Evolutionary conservation across 805 yeast genomes (phyloP), one percentile per base, ranked within the genome.

Genomic region (Candida namnaoensis): DNA sequence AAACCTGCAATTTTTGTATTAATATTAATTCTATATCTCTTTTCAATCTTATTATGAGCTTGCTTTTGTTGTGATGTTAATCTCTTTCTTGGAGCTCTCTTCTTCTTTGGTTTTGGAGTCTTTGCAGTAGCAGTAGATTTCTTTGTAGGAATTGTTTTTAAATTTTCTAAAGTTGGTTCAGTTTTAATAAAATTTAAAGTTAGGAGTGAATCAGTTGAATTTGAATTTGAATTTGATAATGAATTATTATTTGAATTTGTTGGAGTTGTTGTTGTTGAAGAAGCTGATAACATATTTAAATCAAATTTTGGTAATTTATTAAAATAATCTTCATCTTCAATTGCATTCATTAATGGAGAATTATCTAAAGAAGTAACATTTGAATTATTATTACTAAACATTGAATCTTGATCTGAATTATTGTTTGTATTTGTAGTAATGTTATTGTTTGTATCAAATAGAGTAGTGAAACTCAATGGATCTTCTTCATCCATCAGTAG

Each of bases 11-110:
- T 82, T 56, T 80, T 81, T 11, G 83, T 76, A 55, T 81, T 81
- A 57, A 82, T 80, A 57, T 81, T 81, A 45, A 79, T 80, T 56
- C 88, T 65, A 58, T 82, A 81, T 44, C 80, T 72, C 55, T 81
- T 78, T 54, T 82, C 88, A 47, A 82, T 79, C 58, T 76, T 77
- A 62, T 81, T 81, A 55, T 82, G 90, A 0, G 86, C 86, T 51
- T 76, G 76, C 49, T 80, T 78, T 60, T 81, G 88, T 48, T 71
- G 69, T 6, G 68, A 66, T 8, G 81, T 74, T 41, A 76, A 56
- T 57, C 78, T 68, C 60, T 76, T 76, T 54, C 80, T 61, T 37
- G 74, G 73, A 12, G 75, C 71, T 55, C 76, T 65, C 56, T 64
- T 69, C 62, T 63, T 65, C 53, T 63, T 63, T 35, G 58, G 56